These are phyloP conservation scores for Komagataella ulmi DNA, from an alignment of 805 yeast species.

Conservation along the genomic window DNA sequence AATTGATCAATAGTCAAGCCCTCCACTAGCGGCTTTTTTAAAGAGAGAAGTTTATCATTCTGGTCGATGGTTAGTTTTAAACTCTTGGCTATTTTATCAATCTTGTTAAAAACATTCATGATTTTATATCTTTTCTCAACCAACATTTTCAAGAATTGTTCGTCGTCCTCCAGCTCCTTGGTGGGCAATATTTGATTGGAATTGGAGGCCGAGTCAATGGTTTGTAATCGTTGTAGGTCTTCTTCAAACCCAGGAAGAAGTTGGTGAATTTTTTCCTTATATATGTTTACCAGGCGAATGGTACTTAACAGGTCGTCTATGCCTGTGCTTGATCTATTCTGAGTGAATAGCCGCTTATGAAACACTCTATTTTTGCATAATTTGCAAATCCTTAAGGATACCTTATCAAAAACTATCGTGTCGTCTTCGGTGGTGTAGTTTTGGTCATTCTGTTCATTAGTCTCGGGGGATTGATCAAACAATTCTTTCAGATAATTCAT, in stretches of 20 bases:
- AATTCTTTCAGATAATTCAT: slow-evolving; percentile 25
- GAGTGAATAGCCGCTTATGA: slow-evolving; percentile 33
- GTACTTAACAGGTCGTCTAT: slow-evolving; percentile 20
- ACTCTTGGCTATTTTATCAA: slow-evolving; percentile 35
- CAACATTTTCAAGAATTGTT: slow-evolving; percentile 14
- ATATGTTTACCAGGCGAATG: slow-evolving; percentile 16
- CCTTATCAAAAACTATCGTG: slow-evolving; percentile 9
- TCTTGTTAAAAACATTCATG: slow-evolving; percentile 33
- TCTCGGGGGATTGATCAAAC: slow-evolving; percentile 7
- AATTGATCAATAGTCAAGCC: slow-evolving; percentile 22
- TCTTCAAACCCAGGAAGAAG: slow-evolving; percentile 8
- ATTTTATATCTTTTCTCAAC: slow-evolving; percentile 30
- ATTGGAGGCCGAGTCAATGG: not conserved
- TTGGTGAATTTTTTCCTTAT: slow-evolving; percentile 10
- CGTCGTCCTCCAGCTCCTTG: slow-evolving; percentile 1
- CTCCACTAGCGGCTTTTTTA: slow-evolving; percentile 8
- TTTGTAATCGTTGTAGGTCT: slow-evolving; percentile 2
- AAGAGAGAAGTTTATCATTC: slow-evolving; percentile 4
- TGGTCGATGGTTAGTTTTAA: slow-evolving; percentile 16
- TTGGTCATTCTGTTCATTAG: slow-evolving; percentile 3
- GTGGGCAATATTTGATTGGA: not conserved
- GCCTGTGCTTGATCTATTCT: slow-evolving; percentile 16
- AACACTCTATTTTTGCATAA: slow-evolving; percentile 55
- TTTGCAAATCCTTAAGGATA: slow-evolving; percentile 47
- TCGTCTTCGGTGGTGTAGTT: slow-evolving; percentile 4